phyloP scores from a whole-genome alignment of 352 stramenopile genomes.

The Phytophthora multivora region DNA sequence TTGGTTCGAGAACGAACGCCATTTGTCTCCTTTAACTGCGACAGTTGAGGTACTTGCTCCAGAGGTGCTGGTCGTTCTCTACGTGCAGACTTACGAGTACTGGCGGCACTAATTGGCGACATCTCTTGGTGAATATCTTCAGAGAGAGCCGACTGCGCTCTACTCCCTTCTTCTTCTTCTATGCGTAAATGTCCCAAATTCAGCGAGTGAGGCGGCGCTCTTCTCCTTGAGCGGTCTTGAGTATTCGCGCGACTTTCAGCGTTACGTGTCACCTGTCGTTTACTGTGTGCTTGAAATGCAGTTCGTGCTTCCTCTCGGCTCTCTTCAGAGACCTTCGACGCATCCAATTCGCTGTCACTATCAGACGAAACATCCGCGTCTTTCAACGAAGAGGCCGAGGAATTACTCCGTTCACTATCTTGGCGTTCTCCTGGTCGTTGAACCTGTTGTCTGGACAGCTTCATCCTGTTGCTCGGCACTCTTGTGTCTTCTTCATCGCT shows the following conservation, averaged over 20 bases:
- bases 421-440: constrained; percentile 1
- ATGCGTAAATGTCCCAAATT: constrained; percentile 1
- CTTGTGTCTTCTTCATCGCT: constrained; percentile 8
- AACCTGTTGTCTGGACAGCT: constrained; percentile 4
- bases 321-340: constrained; percentile 4
- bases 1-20: constrained; percentile 17
- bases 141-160: neutral
- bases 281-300: neutral
- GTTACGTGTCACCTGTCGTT: constrained; percentile 3
- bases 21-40: constrained; percentile 9
- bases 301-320: constrained; percentile 1
- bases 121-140: neutral
- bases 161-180: constrained; percentile 13
- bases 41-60: constrained; percentile 10
- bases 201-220: neutral
- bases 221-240: constrained; percentile 2
- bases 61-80: constrained; percentile 10
- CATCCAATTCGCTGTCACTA: constrained; percentile 4
- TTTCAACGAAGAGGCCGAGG: constrained; percentile 3
- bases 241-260: neutral
- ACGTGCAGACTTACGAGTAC: neutral
- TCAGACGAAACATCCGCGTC: constrained; percentile 11
- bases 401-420: neutral
- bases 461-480: neutral
- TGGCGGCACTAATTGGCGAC: constrained; percentile 2